Percentiles rank a stretch among this genome's conserved stretches.
Evolutionary conservation across 2,329 filamentous ascomycete genomes (phyloP).

Genomic region (Claviceps africana): DNA sequence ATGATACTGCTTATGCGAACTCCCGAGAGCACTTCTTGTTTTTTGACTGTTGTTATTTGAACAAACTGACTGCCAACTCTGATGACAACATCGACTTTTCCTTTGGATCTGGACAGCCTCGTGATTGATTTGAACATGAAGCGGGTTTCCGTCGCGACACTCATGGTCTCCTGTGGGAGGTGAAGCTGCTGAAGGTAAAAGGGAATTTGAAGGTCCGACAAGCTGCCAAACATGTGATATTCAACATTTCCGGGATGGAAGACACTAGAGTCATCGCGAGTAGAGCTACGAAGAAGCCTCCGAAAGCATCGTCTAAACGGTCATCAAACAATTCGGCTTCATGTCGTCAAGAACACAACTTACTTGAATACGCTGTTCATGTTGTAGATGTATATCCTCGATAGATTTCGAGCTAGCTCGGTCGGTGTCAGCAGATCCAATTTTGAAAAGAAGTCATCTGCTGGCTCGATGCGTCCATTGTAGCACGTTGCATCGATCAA

Average conservation of each 20-base stretch:
- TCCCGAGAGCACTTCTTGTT: constrained; percentile 52
- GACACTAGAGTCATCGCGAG: constrained; percentile 44
- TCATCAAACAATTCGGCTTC: neutral
- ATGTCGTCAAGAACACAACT: constrained; percentile 5
- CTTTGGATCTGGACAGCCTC: constrained; percentile 52
- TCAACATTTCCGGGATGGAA: constrained; percentile 53
- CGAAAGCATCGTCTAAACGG: constrained; percentile 43
- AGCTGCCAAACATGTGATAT: constrained; percentile 50
- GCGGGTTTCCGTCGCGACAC: constrained; percentile 50
- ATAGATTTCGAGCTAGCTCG: constrained; percentile 44
- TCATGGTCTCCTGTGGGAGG: constrained; percentile 56
- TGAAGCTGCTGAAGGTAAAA: constrained; percentile 54
- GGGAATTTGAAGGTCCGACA: constrained; percentile 50
- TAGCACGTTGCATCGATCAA: constrained; percentile 59
- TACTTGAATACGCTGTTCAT: constrained; percentile 58
- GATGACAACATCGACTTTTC: constrained; percentile 55
- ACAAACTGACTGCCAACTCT: constrained; percentile 58
- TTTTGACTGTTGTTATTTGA: constrained; percentile 54
- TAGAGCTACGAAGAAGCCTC: constrained; percentile 45
- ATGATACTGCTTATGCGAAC: constrained; percentile 48
- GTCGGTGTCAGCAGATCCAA: constrained; percentile 48
- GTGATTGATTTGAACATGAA: constrained; percentile 53
- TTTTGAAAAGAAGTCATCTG: constrained; percentile 50
- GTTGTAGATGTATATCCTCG: constrained; percentile 55
- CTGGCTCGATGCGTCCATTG: constrained; percentile 50